Evolutionary conservation across 345 rosid genomes (phyloP), one percentile per base, ranked within the genome.

Genomic region (Gossypium thurberi): DNA sequence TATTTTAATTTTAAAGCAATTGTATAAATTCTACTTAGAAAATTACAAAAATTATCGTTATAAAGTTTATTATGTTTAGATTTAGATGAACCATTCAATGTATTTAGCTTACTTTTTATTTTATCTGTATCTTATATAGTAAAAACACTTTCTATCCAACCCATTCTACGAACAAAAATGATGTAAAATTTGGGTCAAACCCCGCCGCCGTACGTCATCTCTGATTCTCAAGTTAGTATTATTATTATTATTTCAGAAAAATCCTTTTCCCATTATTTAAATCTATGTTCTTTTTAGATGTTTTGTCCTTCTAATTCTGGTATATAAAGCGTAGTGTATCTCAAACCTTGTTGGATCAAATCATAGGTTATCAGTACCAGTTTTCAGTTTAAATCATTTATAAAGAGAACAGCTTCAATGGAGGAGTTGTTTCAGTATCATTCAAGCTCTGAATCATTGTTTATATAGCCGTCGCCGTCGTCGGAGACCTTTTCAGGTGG

Each of bases 151-250:
- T 21, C 23, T 21, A 23, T 23, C 25, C 25, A 23, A 23, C 25
- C 25, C 25, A 23, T 23, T 23, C 25, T 23, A 23, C 2, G 2
- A 23, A 23, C n/a, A 25, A 2, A 26, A 10, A 15, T 11, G 33
- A 56, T 8, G 74, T 3, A 28, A 52, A 21, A 28, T 50, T 3
- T 63, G 61, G 79, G 78, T 26, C 76, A 69, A 44, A 64, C 13
- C 53, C 23, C 65, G 82, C 82, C 76, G 82, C 82, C 84, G 74
- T 78, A 53, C 84, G 84, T 81, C 84, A 81, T 57, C 26, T 71
- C 55, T 44, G 72, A 70, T 62, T 25, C 78, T 77, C 77, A 77
- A 80, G 82, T 33, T 21, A 21, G 21, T 21, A 21, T 21, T 33
- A 4, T 37, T 51, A 3, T 14, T 18, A 6, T 18, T 28, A 9